These are phyloP conservation scores for Lipomyces anomalus DNA, from an alignment of 805 yeast genomes.

Conservation along the genomic window DNA sequence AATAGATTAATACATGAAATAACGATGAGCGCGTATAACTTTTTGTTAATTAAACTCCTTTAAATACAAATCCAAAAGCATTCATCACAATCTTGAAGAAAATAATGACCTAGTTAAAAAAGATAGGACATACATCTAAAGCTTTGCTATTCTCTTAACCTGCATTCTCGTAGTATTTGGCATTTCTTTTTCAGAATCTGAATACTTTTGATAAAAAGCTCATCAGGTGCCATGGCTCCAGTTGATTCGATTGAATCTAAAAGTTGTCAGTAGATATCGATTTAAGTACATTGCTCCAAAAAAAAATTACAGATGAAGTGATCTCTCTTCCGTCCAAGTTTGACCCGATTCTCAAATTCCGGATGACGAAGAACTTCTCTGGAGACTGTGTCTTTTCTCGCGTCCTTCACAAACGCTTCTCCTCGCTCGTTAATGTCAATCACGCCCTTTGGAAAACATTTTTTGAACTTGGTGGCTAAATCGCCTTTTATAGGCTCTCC, in stretches of 20 bases:
- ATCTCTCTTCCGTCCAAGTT: slow-evolving; percentile 83
- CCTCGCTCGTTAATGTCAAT: slow-evolving; percentile 42
- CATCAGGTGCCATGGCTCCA: slow-evolving; percentile 96
- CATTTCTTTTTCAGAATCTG: slow-evolving; percentile 74
- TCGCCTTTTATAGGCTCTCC: slow-evolving; percentile 66
- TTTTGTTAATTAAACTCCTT: too few relatives aligned
- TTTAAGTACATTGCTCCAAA: not conserved
- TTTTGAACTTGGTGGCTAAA: slow-evolving; percentile 70
- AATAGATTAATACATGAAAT: too few relatives aligned
- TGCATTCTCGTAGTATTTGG: slow-evolving; percentile 20
- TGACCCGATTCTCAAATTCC: slow-evolving; percentile 83
- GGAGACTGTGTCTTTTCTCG: slow-evolving; percentile 93
- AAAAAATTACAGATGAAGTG: slow-evolving; percentile 60
- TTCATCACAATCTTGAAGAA: too few relatives aligned
- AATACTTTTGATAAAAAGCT: slow-evolving; percentile 86
- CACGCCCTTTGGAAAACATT: slow-evolving; percentile 92
- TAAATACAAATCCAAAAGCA: too few relatives aligned
- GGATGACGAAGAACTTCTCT: slow-evolving; percentile 93
- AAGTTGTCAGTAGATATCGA: not conserved
- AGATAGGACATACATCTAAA: too few relatives aligned
- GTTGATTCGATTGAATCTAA: slow-evolving; percentile 79
- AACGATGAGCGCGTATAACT: too few relatives aligned
- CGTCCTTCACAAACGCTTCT: slow-evolving; percentile 76
- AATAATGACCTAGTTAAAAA: too few relatives aligned
- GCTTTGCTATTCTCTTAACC: too few relatives aligned